Conservation (phyloP, 192 early-diverging fungal species). For the Linnemannia exigua region DNA sequence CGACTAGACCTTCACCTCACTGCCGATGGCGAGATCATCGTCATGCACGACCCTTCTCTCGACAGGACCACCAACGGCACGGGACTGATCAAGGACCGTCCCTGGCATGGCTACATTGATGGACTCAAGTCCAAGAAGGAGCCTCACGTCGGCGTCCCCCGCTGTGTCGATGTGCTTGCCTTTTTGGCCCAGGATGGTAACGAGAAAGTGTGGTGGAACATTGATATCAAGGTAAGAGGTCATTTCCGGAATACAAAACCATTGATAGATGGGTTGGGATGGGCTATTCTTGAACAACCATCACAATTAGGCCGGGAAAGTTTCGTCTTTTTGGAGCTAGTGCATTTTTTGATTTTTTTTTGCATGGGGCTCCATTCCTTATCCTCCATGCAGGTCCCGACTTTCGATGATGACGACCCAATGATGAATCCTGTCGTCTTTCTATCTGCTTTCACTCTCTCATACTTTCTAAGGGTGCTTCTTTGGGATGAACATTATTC, state of each 20-base stretch:
- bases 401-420: neutral
- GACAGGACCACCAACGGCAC: conserved; percentile 66
- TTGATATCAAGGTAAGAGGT: conserved; percentile 67
- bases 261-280: too few species aligned
- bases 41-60: conserved; percentile 68
- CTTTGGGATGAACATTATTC: too few species aligned
- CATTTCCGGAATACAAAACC: neutral
- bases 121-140: conserved; percentile 60
- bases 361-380: neutral
- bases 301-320: neutral
- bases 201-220: conserved; percentile 62
- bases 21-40: conserved; percentile 65
- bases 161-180: conserved; percentile 63
- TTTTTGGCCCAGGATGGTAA: conserved; percentile 61
- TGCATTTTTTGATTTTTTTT: neutral
- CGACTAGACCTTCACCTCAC: conserved; percentile 64
- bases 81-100: conserved; percentile 50
- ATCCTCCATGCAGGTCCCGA: neutral
- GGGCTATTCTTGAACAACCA: neutral
- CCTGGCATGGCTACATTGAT: conserved; percentile 68
- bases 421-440: conserved; percentile 1
- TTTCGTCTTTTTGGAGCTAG: neutral
- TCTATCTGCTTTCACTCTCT: too few species aligned
- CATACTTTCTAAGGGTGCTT: neutral
- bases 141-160: conserved; percentile 61